Evolutionary conservation across 768 basidiomycete genomes (phyloP).

Genomic region (Royoungia palumana): DNA sequence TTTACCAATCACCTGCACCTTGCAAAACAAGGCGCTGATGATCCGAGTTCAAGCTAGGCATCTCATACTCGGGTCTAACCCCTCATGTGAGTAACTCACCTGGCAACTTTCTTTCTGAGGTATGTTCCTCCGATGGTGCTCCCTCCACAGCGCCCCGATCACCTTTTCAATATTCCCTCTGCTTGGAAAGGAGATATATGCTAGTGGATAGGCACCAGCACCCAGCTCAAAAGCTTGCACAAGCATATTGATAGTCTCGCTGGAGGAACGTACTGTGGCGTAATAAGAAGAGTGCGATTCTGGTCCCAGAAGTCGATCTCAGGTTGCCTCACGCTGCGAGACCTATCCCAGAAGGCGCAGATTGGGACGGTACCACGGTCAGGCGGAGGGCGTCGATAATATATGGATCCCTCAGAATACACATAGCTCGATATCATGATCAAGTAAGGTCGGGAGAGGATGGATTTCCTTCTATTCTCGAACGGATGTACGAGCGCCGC

Average conservation of each 20-base stretch:
- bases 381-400: constrained; percentile 14
- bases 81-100: no score
- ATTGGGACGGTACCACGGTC: constrained; percentile 49
- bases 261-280: constrained; percentile 26
- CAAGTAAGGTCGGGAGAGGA: no score
- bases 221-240: no score
- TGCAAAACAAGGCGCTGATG: no score
- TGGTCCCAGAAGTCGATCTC: constrained; percentile 51
- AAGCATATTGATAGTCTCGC: no score
- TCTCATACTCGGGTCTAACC: no score
- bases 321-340: constrained; percentile 50
- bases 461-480: constrained; percentile 47
- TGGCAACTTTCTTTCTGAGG: no score
- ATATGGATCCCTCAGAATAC: no score
- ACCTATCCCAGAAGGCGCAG: constrained; percentile 38
- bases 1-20: no score
- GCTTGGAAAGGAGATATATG: constrained; percentile 45
- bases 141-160: constrained; percentile 72
- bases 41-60: no score
- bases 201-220: constrained; percentile 54
- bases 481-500: constrained; percentile 57
- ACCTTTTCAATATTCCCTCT: constrained; percentile 57
- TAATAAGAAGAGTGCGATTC: constrained; percentile 55
- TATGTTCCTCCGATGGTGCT: constrained; percentile 42
- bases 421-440: no score